Base-by-base conservation (phyloP, 169 alveolate species). In the Plasmodium vinckei region DNA sequence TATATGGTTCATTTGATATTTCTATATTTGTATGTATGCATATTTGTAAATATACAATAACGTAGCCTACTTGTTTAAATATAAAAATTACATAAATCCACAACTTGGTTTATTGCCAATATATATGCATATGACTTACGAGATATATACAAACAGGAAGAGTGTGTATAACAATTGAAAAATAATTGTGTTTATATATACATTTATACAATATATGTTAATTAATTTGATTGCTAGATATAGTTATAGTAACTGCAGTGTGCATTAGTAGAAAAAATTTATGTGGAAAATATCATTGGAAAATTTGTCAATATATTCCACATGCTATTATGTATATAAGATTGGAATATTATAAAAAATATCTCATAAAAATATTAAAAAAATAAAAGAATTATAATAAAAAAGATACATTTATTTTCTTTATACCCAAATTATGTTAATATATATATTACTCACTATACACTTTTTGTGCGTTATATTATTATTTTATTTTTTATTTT, bases 331-430 rank as follows among this genome's bases (percentile, higher is more conserved):
- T 9, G 65, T 17, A 9, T 12, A 57, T 9, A 57, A 19, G 13
- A 23, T 13, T 57, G 19, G 19, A 10, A 17, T 57, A 57, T 57
- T 57, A 13, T 57, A 9, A 12, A 12, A 51, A 13, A 51, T 51
- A 21, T 33, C 59, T n/a, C 25, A 17, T 17, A 17, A n/a, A 57
- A 57, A 17, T n/a, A 57, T n/a, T 57, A 0, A 12, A 57, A 57
- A 57, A 57, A 57, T 17, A 49, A 25, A 25, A 61, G 27, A 61
- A 61, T 21, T 21, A 61, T 21, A 61, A 61, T 5, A 71, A 71
- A 71, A 71, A 71, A 39, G n/a, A 39, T 23, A 51, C 17, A 42
- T 67, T 54, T 33, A 47, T 23, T 71, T 69, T 69, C 63, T 46
- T 46, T 46, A 21, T 47, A 19, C 17, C 21, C 17, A 9, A 25